phyloP scores from a whole-genome alignment of 345 rosid species.

The Hirschfeldia incana region DNA sequence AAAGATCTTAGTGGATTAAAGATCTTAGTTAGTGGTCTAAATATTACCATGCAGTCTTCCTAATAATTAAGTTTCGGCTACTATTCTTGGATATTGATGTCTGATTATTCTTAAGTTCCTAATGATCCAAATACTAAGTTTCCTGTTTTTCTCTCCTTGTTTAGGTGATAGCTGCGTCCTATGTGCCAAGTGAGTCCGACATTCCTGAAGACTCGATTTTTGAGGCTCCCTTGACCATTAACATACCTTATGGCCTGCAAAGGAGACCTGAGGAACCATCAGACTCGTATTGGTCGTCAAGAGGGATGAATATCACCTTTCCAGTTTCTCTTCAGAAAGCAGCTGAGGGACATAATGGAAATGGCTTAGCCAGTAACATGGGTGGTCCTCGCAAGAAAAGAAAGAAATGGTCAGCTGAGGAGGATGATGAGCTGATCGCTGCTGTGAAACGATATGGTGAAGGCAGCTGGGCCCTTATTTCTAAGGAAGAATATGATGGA shows the following conservation, averaged over 20 bases:
- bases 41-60: conserved; percentile 1
- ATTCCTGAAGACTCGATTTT: conserved; percentile 52
- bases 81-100: conserved; percentile 1
- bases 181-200: conserved; percentile 60
- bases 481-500: conserved; percentile 61
- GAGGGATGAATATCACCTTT: conserved; percentile 69
- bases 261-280: conserved; percentile 51
- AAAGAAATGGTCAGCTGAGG: conserved; percentile 64
- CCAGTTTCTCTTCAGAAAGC: conserved; percentile 80
- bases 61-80: neutral
- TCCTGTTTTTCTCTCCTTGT: conserved; percentile 15
- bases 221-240: conserved; percentile 89
- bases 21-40: conserved; percentile 10
- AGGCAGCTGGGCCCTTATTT: conserved; percentile 86
- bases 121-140: conserved; percentile 13
- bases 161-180: conserved; percentile 86
- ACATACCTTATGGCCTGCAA: conserved; percentile 62
- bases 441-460: conserved; percentile 83
- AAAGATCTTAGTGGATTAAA: conserved; percentile 19
- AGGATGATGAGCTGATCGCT: conserved; percentile 61
- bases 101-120: neutral
- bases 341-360: conserved; percentile 56
- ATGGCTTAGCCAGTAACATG: conserved; percentile 46
- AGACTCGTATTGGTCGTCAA: conserved; percentile 46
- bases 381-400: conserved; percentile 64